These are phyloP conservation scores for Tuber calosporum DNA, from an alignment of 495 filamentous ascomycete genomes.

Conservation along the genomic window DNA sequence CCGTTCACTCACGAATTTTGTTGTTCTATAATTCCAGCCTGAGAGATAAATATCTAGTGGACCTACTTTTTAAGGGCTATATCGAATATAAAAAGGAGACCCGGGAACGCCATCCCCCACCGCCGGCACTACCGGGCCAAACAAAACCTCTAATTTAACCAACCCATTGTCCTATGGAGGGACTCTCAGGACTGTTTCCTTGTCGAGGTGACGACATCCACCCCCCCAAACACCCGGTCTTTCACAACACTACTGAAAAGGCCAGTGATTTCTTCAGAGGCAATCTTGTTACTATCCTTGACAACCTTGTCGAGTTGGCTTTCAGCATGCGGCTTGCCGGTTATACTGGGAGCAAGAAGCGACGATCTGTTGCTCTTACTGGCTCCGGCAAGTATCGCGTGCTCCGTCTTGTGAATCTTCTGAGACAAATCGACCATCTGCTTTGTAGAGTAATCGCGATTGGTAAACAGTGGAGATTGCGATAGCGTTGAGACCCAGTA, in stretches of 20 bases:
- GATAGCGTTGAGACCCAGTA: constrained; percentile 99
- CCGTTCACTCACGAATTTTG: background rate
- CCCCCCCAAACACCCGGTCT: constrained; percentile 69
- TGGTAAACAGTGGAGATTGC: constrained; percentile 85
- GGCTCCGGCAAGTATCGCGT: constrained; percentile 18
- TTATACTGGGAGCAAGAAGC: constrained; percentile 12
- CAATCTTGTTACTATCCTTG: constrained; percentile 69
- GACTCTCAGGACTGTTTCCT: background rate
- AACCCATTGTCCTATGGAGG: background rate
- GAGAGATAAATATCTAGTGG: background rate
- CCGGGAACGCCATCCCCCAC: background rate
- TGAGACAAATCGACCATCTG: constrained; percentile 81
- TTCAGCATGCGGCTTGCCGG: constrained; percentile 43
- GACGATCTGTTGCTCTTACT: constrained; percentile 29
- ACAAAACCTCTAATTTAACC: background rate
- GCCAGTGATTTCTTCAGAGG: constrained; percentile 77
- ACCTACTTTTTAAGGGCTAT: background rate
- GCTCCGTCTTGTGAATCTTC: constrained; percentile 61
- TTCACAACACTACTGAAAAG: constrained; percentile 77
- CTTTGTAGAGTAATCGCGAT: constrained; percentile 85
- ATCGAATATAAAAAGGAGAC: background rate
- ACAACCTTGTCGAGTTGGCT: constrained; percentile 71
- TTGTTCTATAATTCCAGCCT: background rate
- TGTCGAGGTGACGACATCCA: constrained; percentile 44
- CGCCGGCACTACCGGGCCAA: background rate